Percentiles rank a stretch among this genome's conserved stretches.
phyloP scores from a whole-genome alignment of 257 asterid genomes.

The Solanum chilense region DNA sequence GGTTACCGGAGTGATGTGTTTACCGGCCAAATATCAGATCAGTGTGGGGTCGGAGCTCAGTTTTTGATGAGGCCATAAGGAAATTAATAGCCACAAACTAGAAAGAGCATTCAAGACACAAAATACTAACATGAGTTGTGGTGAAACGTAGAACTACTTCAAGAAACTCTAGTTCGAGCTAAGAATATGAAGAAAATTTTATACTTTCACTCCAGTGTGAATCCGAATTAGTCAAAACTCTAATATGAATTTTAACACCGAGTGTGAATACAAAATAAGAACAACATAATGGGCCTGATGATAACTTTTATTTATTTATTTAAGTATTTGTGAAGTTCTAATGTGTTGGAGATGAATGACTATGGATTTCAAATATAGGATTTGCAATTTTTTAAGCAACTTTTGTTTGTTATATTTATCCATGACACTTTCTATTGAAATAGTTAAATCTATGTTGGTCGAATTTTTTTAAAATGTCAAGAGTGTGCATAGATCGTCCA shows the following conservation, averaged over 20 bases:
- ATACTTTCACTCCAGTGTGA: not conserved
- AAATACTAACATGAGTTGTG: not conserved
- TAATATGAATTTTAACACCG: no score
- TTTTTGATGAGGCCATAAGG: not conserved
- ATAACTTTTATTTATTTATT: not conserved
- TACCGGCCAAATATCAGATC: no score
- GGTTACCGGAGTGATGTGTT: no score
- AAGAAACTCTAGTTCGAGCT: no score
- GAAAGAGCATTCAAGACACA: not conserved
- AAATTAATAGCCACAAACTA: not conserved
- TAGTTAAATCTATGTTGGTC: not conserved
- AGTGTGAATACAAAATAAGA: not conserved
- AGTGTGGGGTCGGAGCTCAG: no score
- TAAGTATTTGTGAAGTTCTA: not conserved
- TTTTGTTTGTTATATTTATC: not conserved
- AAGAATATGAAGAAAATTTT: no score
- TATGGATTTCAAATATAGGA: not conserved
- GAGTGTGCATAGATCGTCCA: accelerated
- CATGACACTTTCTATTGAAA: not conserved
- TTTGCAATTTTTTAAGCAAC: not conserved
- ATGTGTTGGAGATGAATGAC: not conserved
- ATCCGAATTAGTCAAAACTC: accelerated
- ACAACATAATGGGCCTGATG: not conserved
- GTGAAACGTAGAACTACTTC: not conserved
- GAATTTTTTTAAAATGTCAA: not conserved